These are phyloP conservation scores for Metschnikowia hibisci DNA, from an alignment of 805 yeast genomes.

Conservation along the genomic window DNA sequence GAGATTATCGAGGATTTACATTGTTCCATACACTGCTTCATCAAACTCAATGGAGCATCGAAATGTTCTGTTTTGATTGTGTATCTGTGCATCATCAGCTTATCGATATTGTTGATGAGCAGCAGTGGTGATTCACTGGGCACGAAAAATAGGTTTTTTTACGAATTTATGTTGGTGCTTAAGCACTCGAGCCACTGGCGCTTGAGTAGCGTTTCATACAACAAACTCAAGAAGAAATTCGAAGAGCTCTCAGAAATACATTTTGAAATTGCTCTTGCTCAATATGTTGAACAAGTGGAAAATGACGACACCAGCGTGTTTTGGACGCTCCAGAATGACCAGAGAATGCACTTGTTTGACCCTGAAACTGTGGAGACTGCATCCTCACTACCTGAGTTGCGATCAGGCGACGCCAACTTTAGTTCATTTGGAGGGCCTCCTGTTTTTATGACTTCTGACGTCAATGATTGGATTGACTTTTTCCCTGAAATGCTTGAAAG, in stretches of 20 bases:
- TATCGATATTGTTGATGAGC: conserved; percentile 8
- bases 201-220: conserved; percentile 10
- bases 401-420: background rate
- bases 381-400: background rate
- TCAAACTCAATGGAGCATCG: conserved; percentile 9
- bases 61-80: conserved; percentile 13
- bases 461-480: conserved; percentile 9
- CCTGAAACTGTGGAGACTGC: background rate
- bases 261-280: conserved; percentile 5
- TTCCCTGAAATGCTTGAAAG: conserved; percentile 9
- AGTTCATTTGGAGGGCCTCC: conserved; percentile 10
- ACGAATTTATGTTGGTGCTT: conserved; percentile 14
- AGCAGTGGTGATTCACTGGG: background rate
- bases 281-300: background rate
- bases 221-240: conserved; percentile 7
- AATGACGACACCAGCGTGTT: background rate
- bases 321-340: background rate
- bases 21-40: conserved; percentile 8
- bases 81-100: conserved; percentile 12
- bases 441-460: conserved; percentile 8
- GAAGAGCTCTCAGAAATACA: conserved; percentile 5
- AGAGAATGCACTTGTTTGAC: background rate
- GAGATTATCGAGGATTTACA: conserved; percentile 9
- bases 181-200: conserved; percentile 9
- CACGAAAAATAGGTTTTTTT: conserved; percentile 1